A percentile compares a stretch with the other conserved stretches of the same genome.
Evolutionary conservation across 441 rosid genomes (phyloP).

Genomic region (Euphorbia celastroides): DNA sequence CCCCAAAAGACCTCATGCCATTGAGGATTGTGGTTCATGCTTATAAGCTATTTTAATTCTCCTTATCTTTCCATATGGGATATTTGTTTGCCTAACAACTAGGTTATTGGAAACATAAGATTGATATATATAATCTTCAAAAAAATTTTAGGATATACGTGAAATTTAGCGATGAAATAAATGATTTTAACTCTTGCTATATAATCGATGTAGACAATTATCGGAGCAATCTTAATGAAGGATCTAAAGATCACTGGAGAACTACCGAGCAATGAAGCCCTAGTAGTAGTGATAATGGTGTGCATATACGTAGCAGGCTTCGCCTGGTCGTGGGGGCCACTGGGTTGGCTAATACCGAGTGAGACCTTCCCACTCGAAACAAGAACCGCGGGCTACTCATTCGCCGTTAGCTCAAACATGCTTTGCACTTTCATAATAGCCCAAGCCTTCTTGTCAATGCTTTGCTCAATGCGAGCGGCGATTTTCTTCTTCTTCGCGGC

Average conservation of each 20-base stretch:
- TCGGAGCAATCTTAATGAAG: conserved; percentile 25
- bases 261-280: conserved; percentile 25
- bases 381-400: conserved; percentile 87
- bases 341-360: conserved; percentile 86
- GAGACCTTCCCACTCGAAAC: conserved; percentile 91
- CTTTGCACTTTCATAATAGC: conserved; percentile 84
- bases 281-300: conserved; percentile 60
- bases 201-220: too few species aligned
- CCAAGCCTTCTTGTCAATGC: conserved; percentile 85
- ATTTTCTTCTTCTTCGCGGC: conserved; percentile 78
- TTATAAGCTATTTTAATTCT: too few species aligned
- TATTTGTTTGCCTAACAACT: too few species aligned
- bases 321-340: conserved; percentile 99
- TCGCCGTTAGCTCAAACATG: conserved; percentile 71
- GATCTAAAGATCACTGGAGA: conserved; percentile 22
- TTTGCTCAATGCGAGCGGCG: conserved; percentile 77
- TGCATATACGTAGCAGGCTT: conserved; percentile 79
- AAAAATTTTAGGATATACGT: too few species aligned
- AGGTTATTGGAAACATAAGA: too few species aligned
- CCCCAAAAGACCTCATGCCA: too few species aligned
- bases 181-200: too few species aligned
- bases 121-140: too few species aligned
- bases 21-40: too few species aligned
- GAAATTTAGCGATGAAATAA: too few species aligned
- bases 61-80: too few species aligned